Percentiles rank a stretch among this genome's conserved stretches.
These are phyloP conservation scores for Mycena epipterygia DNA, from an alignment of 768 basidiomycete species.

Conservation along the genomic window DNA sequence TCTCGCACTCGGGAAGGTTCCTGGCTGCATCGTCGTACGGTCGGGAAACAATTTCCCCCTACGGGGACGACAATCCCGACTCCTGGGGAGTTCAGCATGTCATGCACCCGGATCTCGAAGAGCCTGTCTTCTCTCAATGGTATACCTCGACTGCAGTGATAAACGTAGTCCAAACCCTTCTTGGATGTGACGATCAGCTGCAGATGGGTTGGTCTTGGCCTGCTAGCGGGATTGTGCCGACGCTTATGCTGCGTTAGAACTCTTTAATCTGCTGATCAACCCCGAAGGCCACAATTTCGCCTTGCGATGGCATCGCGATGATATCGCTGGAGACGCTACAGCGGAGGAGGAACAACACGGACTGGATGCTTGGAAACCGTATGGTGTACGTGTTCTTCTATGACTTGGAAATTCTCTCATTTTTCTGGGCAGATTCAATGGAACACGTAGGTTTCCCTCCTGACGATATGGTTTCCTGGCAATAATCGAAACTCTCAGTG, in stretches of 20 bases:
- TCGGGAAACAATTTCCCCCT: slow-evolving; percentile 89
- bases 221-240: background rate
- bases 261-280: slow-evolving; percentile 84
- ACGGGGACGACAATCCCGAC: slow-evolving; percentile 69
- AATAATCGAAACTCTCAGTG: slow-evolving; percentile 53
- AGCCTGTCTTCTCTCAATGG: slow-evolving; percentile 73
- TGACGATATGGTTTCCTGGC: no score
- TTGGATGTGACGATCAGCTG: slow-evolving; percentile 71
- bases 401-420: background rate
- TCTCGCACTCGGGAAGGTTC: slow-evolving; percentile 67
- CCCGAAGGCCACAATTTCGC: slow-evolving; percentile 76
- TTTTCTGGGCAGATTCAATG: slow-evolving; percentile 71
- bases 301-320: slow-evolving; percentile 86
- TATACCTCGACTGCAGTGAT: slow-evolving; percentile 71
- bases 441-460: slow-evolving; percentile 72
- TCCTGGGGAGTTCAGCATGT: slow-evolving; percentile 87
- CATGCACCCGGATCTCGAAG: slow-evolving; percentile 81
- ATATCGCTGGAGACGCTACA: slow-evolving; percentile 70
- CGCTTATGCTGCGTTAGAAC: slow-evolving; percentile 55
- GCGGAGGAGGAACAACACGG: slow-evolving; percentile 71
- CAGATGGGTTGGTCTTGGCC: slow-evolving; percentile 74
- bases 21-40: slow-evolving; percentile 78
- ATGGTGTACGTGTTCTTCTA: slow-evolving; percentile 68
- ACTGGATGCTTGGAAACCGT: slow-evolving; percentile 67
- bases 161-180: slow-evolving; percentile 56